phyloP scores from a whole-genome alignment of 345 rosid species.

The Laguncularia racemosa region DNA sequence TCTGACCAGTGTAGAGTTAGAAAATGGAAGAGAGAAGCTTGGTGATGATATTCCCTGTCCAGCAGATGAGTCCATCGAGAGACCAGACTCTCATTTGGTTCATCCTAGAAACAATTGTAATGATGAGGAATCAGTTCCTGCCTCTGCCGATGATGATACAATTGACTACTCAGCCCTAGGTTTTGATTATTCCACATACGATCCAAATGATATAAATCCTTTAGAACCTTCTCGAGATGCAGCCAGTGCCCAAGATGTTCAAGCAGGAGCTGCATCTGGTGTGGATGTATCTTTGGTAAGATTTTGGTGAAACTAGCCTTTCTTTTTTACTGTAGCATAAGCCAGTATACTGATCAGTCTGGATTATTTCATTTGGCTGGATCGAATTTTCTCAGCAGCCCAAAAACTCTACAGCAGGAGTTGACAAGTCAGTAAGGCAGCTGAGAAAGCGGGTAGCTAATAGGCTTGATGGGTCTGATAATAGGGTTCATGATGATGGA shows the following conservation, averaged over 20 bases:
- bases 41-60: constrained; percentile 6
- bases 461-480: constrained; percentile 28
- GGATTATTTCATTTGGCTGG: not conserved
- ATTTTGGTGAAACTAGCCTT: not conserved
- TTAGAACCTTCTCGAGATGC: constrained; percentile 15
- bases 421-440: constrained; percentile 22
- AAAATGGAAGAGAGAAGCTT: constrained; percentile 14
- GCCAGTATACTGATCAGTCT: not conserved
- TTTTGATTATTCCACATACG: constrained; percentile 15
- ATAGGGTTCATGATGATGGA: constrained; percentile 23
- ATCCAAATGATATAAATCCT: constrained; percentile 17
- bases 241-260: constrained; percentile 12
- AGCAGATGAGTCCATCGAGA: constrained; percentile 19
- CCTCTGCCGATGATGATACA: constrained; percentile 24
- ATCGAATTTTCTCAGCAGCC: not conserved
- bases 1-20: constrained; percentile 38
- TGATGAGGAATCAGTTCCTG: constrained; percentile 29
- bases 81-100: constrained; percentile 9
- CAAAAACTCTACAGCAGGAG: not conserved
- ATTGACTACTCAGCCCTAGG: constrained; percentile 27
- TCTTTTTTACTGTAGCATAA: not conserved
- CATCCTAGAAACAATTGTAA: constrained; percentile 20
- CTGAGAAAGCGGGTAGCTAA: constrained; percentile 21
- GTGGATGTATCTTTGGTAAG: constrained; percentile 30
- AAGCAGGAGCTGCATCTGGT: constrained; percentile 22